phyloP scores from a whole-genome alignment of 768 basidiomycete genomes.

The Hygrocybe coccinea region DNA sequence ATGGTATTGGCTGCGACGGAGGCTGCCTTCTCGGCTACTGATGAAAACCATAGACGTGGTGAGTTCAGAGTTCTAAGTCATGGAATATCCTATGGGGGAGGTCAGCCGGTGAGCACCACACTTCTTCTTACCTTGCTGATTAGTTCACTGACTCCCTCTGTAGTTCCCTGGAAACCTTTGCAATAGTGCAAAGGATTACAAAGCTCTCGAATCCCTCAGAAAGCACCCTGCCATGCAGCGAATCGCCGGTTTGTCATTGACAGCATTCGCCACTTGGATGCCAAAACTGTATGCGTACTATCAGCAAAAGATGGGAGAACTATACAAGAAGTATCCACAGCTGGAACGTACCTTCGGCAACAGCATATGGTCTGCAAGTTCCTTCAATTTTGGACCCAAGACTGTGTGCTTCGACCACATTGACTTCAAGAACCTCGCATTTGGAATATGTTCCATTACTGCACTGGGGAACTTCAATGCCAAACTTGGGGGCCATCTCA shows the following conservation, averaged over 20 bases:
- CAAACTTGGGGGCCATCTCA: conserved; percentile 21
- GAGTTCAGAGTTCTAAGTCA: conserved; percentile 13
- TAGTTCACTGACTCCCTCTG: no score
- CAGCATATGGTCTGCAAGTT: conserved; percentile 23
- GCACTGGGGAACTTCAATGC: conserved; percentile 23
- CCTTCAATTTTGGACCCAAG: conserved; percentile 27
- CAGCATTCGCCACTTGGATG: conserved; percentile 16
- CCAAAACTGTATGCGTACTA: conserved; percentile 20
- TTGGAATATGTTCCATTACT: conserved; percentile 26
- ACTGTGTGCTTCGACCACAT: conserved; percentile 15
- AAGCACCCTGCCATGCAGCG: conserved; percentile 8
- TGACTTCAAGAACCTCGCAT: conserved; percentile 23
- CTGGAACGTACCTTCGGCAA: conserved; percentile 22
- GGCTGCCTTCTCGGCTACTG: conserved; percentile 6
- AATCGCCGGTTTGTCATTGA: conserved; percentile 19
- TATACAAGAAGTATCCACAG: conserved; percentile 7
- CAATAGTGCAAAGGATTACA: neutral
- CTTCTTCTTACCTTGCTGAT: no score
- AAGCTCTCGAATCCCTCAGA: neutral
- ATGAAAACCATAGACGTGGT: conserved; percentile 18
- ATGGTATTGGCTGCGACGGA: conserved; percentile 1
- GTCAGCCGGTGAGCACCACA: conserved; percentile 13
- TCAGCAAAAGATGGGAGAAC: conserved; percentile 1
- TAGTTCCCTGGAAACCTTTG: conserved; percentile 10
- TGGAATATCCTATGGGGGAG: conserved; percentile 28